Percentiles rank a stretch among this genome's conserved stretches.
phyloP scores from a whole-genome alignment of 2,329 filamentous ascomycete species.

The Xylariaceae sp. region DNA sequence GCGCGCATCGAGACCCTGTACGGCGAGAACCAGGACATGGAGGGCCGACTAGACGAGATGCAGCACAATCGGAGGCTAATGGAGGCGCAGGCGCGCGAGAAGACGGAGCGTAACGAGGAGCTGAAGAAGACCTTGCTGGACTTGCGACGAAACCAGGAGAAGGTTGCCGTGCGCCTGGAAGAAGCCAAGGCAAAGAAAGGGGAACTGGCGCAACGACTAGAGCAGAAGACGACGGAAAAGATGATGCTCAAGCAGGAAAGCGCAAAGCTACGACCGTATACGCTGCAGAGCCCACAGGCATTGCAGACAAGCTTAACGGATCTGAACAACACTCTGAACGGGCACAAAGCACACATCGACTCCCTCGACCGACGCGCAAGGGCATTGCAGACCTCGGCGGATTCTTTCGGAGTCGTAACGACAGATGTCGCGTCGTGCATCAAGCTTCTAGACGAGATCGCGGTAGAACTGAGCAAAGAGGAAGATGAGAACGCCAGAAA shows the following conservation, averaged over 20 bases:
- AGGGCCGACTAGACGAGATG: conserved; percentile 78
- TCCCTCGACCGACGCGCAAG: conserved; percentile 83
- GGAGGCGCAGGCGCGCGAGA: conserved; percentile 80
- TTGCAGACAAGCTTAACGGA: conserved; percentile 83
- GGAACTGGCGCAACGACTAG: conserved; percentile 70
- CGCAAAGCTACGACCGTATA: conserved; percentile 87
- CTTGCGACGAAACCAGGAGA: conserved; percentile 78
- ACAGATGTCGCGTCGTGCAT: conserved; percentile 87
- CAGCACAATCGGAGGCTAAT: conserved; percentile 77
- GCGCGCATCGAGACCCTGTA: conserved; percentile 84
- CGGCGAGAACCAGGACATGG: conserved; percentile 83
- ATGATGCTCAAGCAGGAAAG: conserved; percentile 80
- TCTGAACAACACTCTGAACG: conserved; percentile 74
- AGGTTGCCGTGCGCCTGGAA: conserved; percentile 80
- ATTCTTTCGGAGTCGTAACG: conserved; percentile 83
- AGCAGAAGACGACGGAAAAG: conserved; percentile 71
- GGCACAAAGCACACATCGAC: conserved; percentile 85
- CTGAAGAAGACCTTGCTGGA: conserved; percentile 82
- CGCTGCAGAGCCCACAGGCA: conserved; percentile 81
- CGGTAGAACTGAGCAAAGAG: conserved; percentile 82
- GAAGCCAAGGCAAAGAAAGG: conserved; percentile 80
- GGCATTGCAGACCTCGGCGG: conserved; percentile 86
- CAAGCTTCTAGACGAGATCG: conserved; percentile 86
- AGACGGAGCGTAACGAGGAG: conserved; percentile 83
- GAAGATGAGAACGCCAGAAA: conserved; percentile 86